Evolutionary conservation across 805 yeast species (phyloP), one percentile per base, ranked within the genome.

Genomic region (Yarrowia sp.): DNA sequence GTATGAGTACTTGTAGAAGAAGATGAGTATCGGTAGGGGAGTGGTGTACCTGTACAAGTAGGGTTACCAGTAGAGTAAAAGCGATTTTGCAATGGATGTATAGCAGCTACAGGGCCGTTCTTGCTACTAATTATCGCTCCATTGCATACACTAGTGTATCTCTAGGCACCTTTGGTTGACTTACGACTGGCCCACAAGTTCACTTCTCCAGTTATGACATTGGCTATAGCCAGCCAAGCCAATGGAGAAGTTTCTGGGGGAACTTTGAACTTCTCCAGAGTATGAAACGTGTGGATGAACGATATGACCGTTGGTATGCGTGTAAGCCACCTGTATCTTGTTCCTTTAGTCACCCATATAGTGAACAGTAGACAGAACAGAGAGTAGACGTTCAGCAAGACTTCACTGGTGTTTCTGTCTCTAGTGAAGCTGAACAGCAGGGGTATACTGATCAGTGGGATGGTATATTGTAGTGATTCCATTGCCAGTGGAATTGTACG

Each of bases 271-370:
- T 58, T 58, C 47, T 58, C 64, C 2, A 58, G 64, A 0, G 50
- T 58, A 14, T 58, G 64, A 13, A 58, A 58, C 2, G 64, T 58
- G 20, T 58, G 64, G 7, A 58, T 58, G 33, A 58, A 42, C 1
- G 64, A 42, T 15, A 43, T 10, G 17, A 43, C 3, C 7, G 50
- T 19, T 17, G 64, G 64, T 2, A 58, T 10, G n/a, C 64, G 64
- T 33, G 64, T 42, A 15, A 58, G 4, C 40, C 64, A 24, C 9
- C 6, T 9, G 40, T 58, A 58, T 19, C 14, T 14, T 8, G 64
- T 58, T 9, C 33, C 50, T 34, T 19, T 24, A 9, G 64, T 58
- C 9, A 58, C 64, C 50, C 50, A 42, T 3, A 58, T 5, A 2
- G 50, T 40, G 43, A 58, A 58, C 7, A 58, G 3, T 17, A 43